phyloP scores from a whole-genome alignment of 2,329 filamentous ascomycete genomes.

The Pseudogymnoascus sp. region DNA sequence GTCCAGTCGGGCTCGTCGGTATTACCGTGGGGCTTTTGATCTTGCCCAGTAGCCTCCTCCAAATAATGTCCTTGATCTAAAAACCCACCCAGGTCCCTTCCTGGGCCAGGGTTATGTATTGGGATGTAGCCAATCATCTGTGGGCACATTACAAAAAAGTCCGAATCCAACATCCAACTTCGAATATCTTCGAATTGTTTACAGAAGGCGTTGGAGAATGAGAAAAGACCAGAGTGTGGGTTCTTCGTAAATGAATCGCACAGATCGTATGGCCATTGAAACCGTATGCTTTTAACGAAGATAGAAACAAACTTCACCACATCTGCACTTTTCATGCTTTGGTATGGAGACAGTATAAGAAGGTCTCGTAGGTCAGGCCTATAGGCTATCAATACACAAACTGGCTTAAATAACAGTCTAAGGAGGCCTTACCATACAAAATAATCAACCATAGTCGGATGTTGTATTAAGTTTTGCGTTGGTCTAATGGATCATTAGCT shows the following conservation, averaged over 20 bases:
- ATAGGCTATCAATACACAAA: neutral
- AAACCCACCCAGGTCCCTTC: neutral
- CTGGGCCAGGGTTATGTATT: constrained; percentile 3
- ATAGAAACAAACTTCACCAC: neutral
- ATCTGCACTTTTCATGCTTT: constrained; percentile 3
- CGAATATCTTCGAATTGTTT: neutral
- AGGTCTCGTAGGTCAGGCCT: neutral
- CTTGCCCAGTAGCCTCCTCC: neutral
- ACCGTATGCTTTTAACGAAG: constrained; percentile 1
- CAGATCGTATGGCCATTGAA: neutral
- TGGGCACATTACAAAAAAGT: constrained; percentile 2
- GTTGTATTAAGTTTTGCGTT: neutral
- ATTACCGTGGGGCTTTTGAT: neutral
- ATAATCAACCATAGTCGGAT: neutral
- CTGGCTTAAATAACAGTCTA: neutral
- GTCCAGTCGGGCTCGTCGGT: neutral
- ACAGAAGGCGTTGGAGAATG: neutral
- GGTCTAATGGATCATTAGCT: neutral
- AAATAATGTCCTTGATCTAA: neutral
- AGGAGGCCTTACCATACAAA: neutral
- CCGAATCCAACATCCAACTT: constrained; percentile 4
- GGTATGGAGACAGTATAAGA: neutral
- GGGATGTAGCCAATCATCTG: constrained; percentile 2
- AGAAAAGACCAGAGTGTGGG: neutral
- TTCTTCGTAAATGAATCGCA: neutral